Percentiles rank a stretch among this genome's conserved stretches.
These are phyloP conservation scores for Nannochloris sp. DNA, from an alignment of 139 green algal species.

Conservation along the genomic window DNA sequence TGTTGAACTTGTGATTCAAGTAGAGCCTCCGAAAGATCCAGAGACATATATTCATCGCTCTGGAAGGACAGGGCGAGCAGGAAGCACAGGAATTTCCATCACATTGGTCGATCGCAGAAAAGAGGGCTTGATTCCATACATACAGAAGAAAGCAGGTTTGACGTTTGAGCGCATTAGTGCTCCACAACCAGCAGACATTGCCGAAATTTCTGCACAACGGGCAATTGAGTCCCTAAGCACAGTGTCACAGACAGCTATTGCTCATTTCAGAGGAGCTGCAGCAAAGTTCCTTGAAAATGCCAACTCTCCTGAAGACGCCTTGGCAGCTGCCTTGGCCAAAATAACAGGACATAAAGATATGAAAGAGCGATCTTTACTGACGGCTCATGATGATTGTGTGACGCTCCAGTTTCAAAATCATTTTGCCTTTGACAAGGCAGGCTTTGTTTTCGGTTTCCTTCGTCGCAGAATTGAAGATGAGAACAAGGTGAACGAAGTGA, in stretches of 20 bases:
- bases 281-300: constrained; percentile 42
- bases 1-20: constrained; percentile 90
- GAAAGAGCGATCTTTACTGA: constrained; percentile 69
- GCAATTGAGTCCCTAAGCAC: constrained; percentile 47
- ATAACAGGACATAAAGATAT: constrained; percentile 76
- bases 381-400: constrained; percentile 71
- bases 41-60: constrained; percentile 92
- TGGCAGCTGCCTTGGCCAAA: constrained; percentile 81
- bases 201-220: constrained; percentile 54
- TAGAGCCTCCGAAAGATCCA: constrained; percentile 71
- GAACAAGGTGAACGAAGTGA: constrained; percentile 51
- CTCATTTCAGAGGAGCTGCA: constrained; percentile 44
- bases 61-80: constrained; percentile 82
- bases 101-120: constrained; percentile 67
- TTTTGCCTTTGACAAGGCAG: constrained; percentile 18
- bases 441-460: constrained; percentile 69
- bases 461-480: constrained; percentile 45
- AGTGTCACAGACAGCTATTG: constrained; percentile 52
- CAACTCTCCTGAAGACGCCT: constrained; percentile 40
- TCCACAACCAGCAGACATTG: constrained; percentile 87
- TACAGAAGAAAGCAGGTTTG: constrained; percentile 68
- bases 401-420: constrained; percentile 53
- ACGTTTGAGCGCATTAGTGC: constrained; percentile 81
- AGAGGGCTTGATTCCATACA: constrained; percentile 75
- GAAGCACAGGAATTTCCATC: constrained; percentile 73